phyloP scores from a whole-genome alignment of 169 alveolate species.

The Eimeria praecox region DNA sequence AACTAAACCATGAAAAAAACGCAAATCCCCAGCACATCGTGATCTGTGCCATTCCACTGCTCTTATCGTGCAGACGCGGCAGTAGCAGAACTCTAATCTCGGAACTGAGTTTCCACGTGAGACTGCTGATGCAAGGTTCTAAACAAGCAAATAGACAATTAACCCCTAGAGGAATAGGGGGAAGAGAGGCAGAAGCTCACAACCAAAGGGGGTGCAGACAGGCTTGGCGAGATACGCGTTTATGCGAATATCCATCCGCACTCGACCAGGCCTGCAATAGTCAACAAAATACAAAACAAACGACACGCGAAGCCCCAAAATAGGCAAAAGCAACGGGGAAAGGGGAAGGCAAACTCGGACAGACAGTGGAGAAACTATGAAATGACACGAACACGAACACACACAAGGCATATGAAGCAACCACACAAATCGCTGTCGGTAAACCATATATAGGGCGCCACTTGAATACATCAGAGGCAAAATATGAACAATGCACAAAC shows the following conservation, averaged over 20 bases:
- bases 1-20: background rate
- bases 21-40: background rate
- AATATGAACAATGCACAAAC: background rate
- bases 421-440: background rate
- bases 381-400: background rate
- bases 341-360: background rate
- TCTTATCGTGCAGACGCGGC: background rate
- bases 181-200: slow-evolving; percentile 3
- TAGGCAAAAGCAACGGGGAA: background rate
- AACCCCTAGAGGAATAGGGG: background rate
- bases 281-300: background rate
- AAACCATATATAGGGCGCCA: background rate
- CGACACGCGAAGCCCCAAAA: background rate
- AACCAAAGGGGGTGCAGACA: slow-evolving; percentile 86
- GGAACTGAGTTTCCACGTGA: too few species aligned
- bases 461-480: too few species aligned
- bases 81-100: background rate
- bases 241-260: slow-evolving; percentile 83
- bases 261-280: slow-evolving; percentile 65
- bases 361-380: background rate
- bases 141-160: background rate
- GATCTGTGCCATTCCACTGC: too few species aligned
- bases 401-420: background rate
- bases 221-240: slow-evolving; percentile 87
- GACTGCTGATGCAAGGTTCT: background rate